Evolutionary conservation across 1,284 basidiomycete species (phyloP).

Genomic region (Rhodotorula sp.): DNA sequence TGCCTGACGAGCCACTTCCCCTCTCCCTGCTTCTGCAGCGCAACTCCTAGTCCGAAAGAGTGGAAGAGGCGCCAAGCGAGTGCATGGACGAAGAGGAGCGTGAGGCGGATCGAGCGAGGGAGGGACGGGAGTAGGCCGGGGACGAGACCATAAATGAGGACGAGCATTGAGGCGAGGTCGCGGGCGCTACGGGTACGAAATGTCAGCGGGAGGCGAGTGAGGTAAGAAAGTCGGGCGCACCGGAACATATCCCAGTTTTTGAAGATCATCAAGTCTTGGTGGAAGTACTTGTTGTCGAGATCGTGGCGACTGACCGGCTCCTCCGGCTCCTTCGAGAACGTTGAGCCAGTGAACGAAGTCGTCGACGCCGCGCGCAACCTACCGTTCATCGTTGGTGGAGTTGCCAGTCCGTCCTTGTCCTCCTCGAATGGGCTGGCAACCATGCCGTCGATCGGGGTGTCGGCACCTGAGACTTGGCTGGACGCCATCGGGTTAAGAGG

Average conservation of each 20-base stretch:
- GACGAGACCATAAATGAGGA: conserved; percentile 52
- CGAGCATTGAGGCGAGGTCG: conserved; percentile 57
- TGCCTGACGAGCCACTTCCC: conserved; percentile 88
- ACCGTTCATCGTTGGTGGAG: background rate
- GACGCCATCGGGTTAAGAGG: background rate
- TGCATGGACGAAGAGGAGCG: conserved; percentile 76
- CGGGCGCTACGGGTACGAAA: conserved; percentile 47
- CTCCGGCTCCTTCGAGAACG: background rate
- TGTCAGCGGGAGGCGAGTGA: background rate
- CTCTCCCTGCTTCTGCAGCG: conserved; percentile 79
- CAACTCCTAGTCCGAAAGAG: conserved; percentile 78
- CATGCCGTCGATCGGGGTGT: conserved; percentile 3
- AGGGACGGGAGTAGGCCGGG: conserved; percentile 36
- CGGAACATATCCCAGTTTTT: conserved; percentile 79
- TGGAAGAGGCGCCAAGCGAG: conserved; percentile 84
- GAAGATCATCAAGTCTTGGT: conserved; percentile 78
- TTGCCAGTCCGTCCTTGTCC: too few relatives aligned
- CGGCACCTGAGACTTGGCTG: background rate
- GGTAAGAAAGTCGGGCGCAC: conserved; percentile 53
- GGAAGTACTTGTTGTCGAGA: conserved; percentile 83
- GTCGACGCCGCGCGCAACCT: background rate
- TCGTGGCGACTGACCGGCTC: conserved; percentile 71
- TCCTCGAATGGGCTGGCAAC: too few relatives aligned
- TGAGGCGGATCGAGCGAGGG: conserved; percentile 47
- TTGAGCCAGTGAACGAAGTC: background rate